Conservation (phyloP, 306 rosid species). For the Cucumis cinereus region DNA sequence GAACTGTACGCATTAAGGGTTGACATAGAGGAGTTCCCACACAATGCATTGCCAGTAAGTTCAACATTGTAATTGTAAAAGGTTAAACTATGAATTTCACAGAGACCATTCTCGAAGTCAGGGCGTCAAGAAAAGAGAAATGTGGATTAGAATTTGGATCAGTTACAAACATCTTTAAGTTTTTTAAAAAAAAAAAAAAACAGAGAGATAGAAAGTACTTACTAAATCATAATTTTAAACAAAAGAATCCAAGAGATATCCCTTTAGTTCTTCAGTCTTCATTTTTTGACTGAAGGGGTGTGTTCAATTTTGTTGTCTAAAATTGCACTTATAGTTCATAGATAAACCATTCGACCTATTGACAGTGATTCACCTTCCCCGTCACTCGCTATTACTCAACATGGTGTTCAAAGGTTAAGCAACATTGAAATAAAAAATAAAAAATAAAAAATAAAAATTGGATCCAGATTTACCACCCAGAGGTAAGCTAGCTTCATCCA, state of each 20-base stretch:
- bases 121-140: background rate
- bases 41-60: background rate
- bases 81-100: background rate
- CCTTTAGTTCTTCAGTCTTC: background rate
- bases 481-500: background rate
- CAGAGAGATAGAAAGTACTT: background rate
- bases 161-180: background rate
- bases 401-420: background rate
- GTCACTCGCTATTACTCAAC: background rate
- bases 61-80: background rate
- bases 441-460: background rate
- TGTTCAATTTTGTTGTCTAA: background rate
- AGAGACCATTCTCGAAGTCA: background rate
- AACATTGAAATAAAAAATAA: background rate
- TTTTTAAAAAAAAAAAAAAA: background rate
- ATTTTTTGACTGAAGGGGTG: background rate
- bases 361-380: background rate
- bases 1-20: background rate
- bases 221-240: background rate
- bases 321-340: background rate
- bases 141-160: background rate
- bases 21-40: background rate
- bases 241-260: background rate
- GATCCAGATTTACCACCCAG: background rate
- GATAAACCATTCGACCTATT: background rate